These are phyloP conservation scores for Lotmaria passim DNA, from an alignment of 208 protist genomes.

Conservation along the genomic window DNA sequence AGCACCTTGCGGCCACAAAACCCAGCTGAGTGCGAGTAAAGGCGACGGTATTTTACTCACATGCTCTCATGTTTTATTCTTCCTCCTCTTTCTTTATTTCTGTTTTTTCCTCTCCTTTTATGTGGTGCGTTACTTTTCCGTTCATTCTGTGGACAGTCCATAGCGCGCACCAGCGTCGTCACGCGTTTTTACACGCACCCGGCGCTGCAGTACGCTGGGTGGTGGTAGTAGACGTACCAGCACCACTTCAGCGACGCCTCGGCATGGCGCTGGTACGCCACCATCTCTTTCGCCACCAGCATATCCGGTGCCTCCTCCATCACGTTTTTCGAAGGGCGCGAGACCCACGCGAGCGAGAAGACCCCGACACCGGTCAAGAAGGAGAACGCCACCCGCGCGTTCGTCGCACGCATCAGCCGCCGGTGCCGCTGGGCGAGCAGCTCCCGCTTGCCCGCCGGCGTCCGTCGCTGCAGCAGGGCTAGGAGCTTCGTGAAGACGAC, in stretches of 20 bases:
- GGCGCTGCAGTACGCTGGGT: constrained; percentile 63
- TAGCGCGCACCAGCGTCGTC: background rate
- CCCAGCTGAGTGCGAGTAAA: too few species aligned
- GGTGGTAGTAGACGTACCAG: constrained; percentile 87
- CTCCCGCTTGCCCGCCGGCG: constrained; percentile 54
- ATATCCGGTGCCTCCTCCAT: constrained; percentile 69
- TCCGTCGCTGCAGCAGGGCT: constrained; percentile 41
- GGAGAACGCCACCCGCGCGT: constrained; percentile 59
- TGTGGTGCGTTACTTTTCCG: too few species aligned
- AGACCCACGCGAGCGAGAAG: constrained; percentile 46
- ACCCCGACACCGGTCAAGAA: constrained; percentile 61
- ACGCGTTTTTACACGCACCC: background rate
- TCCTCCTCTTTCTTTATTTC: background rate
- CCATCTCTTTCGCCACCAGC: constrained; percentile 44
- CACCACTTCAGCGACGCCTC: constrained; percentile 72
- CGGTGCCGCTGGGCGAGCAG: constrained; percentile 66
- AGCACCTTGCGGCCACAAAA: too few species aligned
- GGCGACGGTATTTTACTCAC: too few species aligned
- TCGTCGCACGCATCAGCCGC: constrained; percentile 73
- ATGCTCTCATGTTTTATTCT: too few species aligned
- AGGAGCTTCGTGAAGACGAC: constrained; percentile 56
- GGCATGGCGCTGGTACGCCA: constrained; percentile 73
- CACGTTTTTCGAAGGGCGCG: constrained; percentile 50
- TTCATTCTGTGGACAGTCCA: constrained; percentile 2
- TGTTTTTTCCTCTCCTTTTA: background rate